Conservation (phyloP, 1,139 yeast species). For the Hanseniaspora sp. region DNA sequence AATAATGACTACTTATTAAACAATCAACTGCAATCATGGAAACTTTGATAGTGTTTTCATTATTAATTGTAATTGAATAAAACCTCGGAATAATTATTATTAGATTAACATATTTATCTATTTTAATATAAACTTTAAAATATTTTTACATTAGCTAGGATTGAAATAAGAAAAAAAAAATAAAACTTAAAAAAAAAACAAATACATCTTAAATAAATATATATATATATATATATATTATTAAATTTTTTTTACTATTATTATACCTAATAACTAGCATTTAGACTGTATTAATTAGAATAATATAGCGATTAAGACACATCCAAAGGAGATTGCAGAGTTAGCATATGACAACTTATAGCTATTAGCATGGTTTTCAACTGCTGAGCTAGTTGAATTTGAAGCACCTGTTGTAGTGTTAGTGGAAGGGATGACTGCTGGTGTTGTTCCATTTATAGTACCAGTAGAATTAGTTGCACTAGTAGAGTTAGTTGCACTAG, state of each 20-base stretch:
- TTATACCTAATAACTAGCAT: no score
- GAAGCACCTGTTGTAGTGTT: neutral
- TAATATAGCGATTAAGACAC: no score
- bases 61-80: neutral
- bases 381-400: neutral
- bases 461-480: neutral
- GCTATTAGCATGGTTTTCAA: neutral
- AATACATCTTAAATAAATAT: neutral
- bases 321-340: no score
- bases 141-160: no score
- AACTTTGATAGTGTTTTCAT: neutral
- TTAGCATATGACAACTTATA: no score
- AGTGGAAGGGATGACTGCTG: neutral
- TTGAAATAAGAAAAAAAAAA: no score
- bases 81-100: neutral
- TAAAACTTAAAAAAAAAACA: no score
- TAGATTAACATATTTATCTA: neutral
- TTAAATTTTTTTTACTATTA: neutral
- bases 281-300: no score
- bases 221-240: neutral
- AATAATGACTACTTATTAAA: constrained; percentile 9
- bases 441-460: neutral
- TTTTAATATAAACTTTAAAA: no score
- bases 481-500: neutral
- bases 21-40: constrained; percentile 8